Conservation (phyloP, 2,329 filamentous ascomycete species). For the Cladorrhinum sp. region DNA sequence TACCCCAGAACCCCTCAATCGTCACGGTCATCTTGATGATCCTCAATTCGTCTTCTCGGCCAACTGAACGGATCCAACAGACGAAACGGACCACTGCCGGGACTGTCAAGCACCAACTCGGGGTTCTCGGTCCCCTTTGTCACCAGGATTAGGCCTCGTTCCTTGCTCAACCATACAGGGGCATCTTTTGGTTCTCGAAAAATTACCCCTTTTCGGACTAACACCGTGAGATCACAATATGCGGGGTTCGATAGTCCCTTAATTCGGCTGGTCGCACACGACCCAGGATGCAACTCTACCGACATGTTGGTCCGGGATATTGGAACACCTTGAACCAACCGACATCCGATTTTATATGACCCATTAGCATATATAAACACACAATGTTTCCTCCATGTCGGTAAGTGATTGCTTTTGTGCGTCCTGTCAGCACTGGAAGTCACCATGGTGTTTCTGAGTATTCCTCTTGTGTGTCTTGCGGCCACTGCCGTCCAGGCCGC, state of each 20-base stretch:
- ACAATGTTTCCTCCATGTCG: background rate
- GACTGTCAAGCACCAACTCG: background rate
- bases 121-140: too few relatives aligned
- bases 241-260: background rate
- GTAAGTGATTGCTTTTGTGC: background rate
- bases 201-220: background rate
- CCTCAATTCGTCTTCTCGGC: too few relatives aligned
- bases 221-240: background rate
- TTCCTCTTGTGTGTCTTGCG: slow-evolving; percentile 7
- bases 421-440: background rate
- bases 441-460: slow-evolving; percentile 11
- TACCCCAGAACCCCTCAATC: too few relatives aligned
- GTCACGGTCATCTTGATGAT: too few relatives aligned
- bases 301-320: background rate
- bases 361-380: background rate
- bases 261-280: background rate
- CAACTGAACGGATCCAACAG: too few relatives aligned
- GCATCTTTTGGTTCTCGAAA: background rate
- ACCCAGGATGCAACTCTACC: background rate
- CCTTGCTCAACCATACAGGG: background rate
- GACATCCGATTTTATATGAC: background rate
- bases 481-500: slow-evolving; percentile 9
- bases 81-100: background rate
- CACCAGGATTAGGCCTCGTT: background rate
- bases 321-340: background rate